A percentile compares a stretch with the other conserved stretches of the same genome.
These are phyloP conservation scores for Paecilomyces fulvus DNA, from an alignment of 2,329 filamentous ascomycete genomes.

Conservation along the genomic window DNA sequence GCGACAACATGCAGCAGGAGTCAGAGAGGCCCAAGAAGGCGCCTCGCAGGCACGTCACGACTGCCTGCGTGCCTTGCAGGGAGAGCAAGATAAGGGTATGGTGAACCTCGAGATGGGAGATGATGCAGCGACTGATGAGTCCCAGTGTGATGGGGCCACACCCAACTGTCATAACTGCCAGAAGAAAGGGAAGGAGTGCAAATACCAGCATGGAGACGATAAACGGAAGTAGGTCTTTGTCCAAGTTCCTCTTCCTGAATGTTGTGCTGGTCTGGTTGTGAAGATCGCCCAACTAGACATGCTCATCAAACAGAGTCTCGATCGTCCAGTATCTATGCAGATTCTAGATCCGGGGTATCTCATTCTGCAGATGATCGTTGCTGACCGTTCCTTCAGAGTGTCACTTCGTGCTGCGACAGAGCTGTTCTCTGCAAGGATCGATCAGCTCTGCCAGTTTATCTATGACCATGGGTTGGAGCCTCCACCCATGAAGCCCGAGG, in stretches of 20 bases:
- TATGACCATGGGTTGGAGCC: slow-evolving; percentile 31
- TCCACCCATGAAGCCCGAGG: slow-evolving; percentile 31
- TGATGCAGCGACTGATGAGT: neutral
- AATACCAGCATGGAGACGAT: slow-evolving; percentile 32
- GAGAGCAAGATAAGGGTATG: slow-evolving; percentile 39
- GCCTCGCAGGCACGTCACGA: slow-evolving; percentile 36
- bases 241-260: neutral
- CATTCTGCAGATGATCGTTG: neutral
- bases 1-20: slow-evolving; percentile 15
- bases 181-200: slow-evolving; percentile 30
- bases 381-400: slow-evolving; percentile 16
- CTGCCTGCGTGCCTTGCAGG: slow-evolving; percentile 37
- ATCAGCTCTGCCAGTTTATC: slow-evolving; percentile 35
- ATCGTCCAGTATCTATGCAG: neutral
- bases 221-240: slow-evolving; percentile 28
- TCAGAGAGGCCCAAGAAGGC: slow-evolving; percentile 21
- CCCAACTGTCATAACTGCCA: slow-evolving; percentile 31
- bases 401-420: slow-evolving; percentile 29
- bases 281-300: neutral
- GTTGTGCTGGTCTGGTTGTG: neutral
- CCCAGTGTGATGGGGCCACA: slow-evolving; percentile 29
- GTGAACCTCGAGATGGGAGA: neutral
- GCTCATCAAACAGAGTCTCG: neutral
- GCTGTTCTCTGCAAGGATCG: slow-evolving; percentile 29
- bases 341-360: neutral